Evolutionary conservation across 1,284 basidiomycete species (phyloP).

Genomic region (Pholiota adiposa): DNA sequence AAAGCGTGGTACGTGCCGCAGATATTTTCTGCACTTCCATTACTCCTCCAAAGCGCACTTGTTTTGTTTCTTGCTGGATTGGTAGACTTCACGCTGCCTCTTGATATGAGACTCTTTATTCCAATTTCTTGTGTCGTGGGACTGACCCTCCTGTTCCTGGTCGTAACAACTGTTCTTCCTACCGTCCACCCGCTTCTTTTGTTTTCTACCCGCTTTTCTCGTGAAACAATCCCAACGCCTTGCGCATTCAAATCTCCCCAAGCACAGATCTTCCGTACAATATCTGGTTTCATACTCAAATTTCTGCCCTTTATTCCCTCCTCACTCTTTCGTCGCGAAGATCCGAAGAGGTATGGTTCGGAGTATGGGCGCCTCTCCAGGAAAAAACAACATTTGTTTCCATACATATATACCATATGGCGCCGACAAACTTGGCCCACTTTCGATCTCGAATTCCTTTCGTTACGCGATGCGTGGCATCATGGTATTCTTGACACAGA

Average conservation of each 20-base stretch:
- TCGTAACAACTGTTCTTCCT: slow-evolving; percentile 16
- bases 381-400: neutral
- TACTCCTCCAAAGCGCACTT: slow-evolving; percentile 33
- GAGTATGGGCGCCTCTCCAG: neutral
- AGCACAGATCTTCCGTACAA: slow-evolving; percentile 13
- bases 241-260: slow-evolving; percentile 21
- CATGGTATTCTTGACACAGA: neutral
- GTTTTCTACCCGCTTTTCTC: neutral
- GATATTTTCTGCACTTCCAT: slow-evolving; percentile 31
- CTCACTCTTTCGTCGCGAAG: neutral
- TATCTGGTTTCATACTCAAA: neutral
- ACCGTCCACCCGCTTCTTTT: slow-evolving; percentile 12
- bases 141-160: slow-evolving; percentile 14
- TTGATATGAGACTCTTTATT: slow-evolving; percentile 8
- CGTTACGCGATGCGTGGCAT: neutral
- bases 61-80: slow-evolving; percentile 35
- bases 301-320: neutral
- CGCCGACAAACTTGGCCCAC: neutral
- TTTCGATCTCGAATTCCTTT: neutral
- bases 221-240: slow-evolving; percentile 7
- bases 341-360: neutral
- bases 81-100: slow-evolving; percentile 20
- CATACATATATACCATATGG: neutral
- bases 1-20: slow-evolving; percentile 32
- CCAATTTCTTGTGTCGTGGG: slow-evolving; percentile 10